These are phyloP conservation scores for Cochlearia excelsa DNA, from an alignment of 345 rosid species.

Conservation along the genomic window DNA sequence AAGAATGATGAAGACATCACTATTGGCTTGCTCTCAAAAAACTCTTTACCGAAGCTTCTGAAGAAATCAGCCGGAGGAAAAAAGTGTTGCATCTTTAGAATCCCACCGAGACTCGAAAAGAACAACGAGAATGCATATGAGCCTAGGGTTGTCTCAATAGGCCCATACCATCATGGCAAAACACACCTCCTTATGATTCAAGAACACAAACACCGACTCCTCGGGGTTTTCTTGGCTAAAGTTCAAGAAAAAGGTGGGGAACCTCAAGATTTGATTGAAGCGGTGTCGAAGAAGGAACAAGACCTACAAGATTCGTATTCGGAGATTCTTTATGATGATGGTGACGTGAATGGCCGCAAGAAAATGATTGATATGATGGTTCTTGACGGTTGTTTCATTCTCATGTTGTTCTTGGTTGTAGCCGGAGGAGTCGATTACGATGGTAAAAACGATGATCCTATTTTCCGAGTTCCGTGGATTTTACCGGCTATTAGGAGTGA, in stretches of 20 bases:
- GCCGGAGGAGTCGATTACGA: conserved; percentile 25
- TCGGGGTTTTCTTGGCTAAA: conserved; percentile 21
- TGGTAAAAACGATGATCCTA: conserved; percentile 40
- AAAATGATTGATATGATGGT: conserved; percentile 44
- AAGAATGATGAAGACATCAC: neutral
- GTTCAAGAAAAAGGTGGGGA: neutral
- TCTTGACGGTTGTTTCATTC: conserved; percentile 53
- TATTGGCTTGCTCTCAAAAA: neutral
- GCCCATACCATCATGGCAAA: conserved; percentile 47
- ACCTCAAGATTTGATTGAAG: conserved; percentile 11
- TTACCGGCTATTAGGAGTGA: conserved; percentile 11
- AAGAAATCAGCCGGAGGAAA: conserved; percentile 35
- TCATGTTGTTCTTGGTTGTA: conserved; percentile 46
- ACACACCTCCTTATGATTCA: conserved; percentile 38
- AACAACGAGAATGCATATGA: conserved; percentile 37
- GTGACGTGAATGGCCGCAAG: neutral
- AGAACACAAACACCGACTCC: conserved; percentile 43
- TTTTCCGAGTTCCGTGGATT: conserved; percentile 45
- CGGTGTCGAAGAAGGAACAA: conserved; percentile 19
- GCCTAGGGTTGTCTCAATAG: conserved; percentile 44
- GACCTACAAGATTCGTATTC: conserved; percentile 23
- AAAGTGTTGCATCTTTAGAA: conserved; percentile 43
- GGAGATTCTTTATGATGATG: conserved; percentile 11
- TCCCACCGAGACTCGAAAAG: conserved; percentile 37
- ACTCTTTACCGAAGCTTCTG: conserved; percentile 32